phyloP scores from a whole-genome alignment of 306 rosid genomes.

The Cucumis sativus region Cucumber_9930_V3 NC_026656.2:525501-526000 shows the following conservation, averaged over 20 bases:
- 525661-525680: not conserved
- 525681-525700: not conserved
- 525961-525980: not conserved
- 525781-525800: constrained; percentile 62
- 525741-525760: not conserved
- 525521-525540: constrained; percentile 42
- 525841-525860: constrained; percentile 4
- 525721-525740: not conserved
- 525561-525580: constrained; percentile 49
- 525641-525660: constrained; percentile 48
- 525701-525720: not conserved
- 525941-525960: constrained; percentile 2
- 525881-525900: not conserved
- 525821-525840: constrained; percentile 29
- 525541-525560: constrained; percentile 67
- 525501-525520: constrained; percentile 3
- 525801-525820: constrained; percentile 61
- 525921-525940: constrained; percentile 1
- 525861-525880: not conserved
- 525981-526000: not conserved
- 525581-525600: constrained; percentile 58
- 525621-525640: constrained; percentile 82
- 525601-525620: constrained; percentile 81
- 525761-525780: constrained; percentile 36
- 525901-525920: not conserved